Evolutionary conservation across 495 filamentous ascomycete genomes (phyloP).

Genomic region (Aspergillus hancockii): DNA sequence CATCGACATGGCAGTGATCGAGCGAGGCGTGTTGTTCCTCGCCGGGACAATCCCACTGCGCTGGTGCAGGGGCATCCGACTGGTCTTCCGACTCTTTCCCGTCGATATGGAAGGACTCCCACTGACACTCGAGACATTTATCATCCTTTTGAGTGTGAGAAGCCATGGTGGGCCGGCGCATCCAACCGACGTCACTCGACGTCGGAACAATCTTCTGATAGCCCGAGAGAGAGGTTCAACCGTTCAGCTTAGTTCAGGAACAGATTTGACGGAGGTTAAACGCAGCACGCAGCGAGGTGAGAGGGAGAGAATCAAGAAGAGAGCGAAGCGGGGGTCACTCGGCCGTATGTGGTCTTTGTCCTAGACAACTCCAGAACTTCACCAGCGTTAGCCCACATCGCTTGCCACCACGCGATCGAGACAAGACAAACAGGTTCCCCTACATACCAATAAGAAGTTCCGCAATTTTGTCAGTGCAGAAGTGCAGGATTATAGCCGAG

Average conservation of each 20-base stretch:
- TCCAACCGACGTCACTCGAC: conserved; percentile 5
- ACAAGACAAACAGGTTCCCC: neutral
- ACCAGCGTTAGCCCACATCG: neutral
- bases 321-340: neutral
- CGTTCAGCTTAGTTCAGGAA: neutral
- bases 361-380: neutral
- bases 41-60: conserved; percentile 37
- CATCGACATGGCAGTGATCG: conserved; percentile 33
- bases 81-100: conserved; percentile 28
- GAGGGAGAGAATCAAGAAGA: neutral
- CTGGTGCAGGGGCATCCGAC: conserved; percentile 19
- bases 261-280: neutral
- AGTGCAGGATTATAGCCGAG: neutral
- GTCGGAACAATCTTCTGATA: conserved; percentile 15
- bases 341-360: neutral
- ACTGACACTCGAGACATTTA: conserved; percentile 48
- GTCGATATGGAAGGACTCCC: conserved; percentile 44
- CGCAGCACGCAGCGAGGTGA: neutral
- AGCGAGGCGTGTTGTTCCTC: conserved; percentile 32
- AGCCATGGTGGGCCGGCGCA: conserved; percentile 32
- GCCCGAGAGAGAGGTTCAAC: neutral
- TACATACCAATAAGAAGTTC: conserved; percentile 13
- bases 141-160: conserved; percentile 36
- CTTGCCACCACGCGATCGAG: conserved; percentile 12
- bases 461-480: neutral